Percentiles rank a stretch among this genome's conserved stretches.
Conservation (phyloP, 2,329 filamentous ascomycete species). For the Colletotrichum tropicale region DNA sequence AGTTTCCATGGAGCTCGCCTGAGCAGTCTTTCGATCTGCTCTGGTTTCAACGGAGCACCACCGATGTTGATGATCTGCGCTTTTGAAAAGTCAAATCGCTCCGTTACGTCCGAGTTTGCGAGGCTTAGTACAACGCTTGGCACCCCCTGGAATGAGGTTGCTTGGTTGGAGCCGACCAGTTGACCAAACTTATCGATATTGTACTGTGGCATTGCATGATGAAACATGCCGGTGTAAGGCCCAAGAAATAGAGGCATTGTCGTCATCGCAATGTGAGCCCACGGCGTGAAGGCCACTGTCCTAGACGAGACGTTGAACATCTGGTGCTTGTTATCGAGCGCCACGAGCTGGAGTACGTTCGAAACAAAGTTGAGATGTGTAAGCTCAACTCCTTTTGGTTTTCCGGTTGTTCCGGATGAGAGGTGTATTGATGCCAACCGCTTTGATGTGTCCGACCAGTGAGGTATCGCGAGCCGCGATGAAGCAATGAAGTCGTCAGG, state of each 20-base stretch:
- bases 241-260: constrained; percentile 48
- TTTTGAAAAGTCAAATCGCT: constrained; percentile 39
- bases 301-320: constrained; percentile 37
- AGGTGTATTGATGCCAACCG: constrained; percentile 42
- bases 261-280: constrained; percentile 48
- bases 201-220: constrained; percentile 47
- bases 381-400: constrained; percentile 91
- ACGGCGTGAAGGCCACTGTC: constrained; percentile 46
- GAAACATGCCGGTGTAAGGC: constrained; percentile 46
- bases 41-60: constrained; percentile 36
- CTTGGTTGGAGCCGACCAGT: constrained; percentile 37
- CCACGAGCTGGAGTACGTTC: constrained; percentile 56
- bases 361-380: constrained; percentile 83
- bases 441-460: constrained; percentile 35
- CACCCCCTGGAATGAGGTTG: constrained; percentile 44
- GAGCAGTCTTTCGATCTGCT: constrained; percentile 34
- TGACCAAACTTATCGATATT: constrained; percentile 36
- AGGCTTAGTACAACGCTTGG: constrained; percentile 41
- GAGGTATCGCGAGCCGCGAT: constrained; percentile 36
- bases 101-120: constrained; percentile 37
- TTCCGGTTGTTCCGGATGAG: constrained; percentile 77
- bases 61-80: constrained; percentile 41
- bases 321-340: constrained; percentile 31
- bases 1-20: constrained; percentile 38
- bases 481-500: constrained; percentile 36